Conservation (phyloP, 495 filamentous ascomycete species). For the Alectoria sarmentosa region DNA sequence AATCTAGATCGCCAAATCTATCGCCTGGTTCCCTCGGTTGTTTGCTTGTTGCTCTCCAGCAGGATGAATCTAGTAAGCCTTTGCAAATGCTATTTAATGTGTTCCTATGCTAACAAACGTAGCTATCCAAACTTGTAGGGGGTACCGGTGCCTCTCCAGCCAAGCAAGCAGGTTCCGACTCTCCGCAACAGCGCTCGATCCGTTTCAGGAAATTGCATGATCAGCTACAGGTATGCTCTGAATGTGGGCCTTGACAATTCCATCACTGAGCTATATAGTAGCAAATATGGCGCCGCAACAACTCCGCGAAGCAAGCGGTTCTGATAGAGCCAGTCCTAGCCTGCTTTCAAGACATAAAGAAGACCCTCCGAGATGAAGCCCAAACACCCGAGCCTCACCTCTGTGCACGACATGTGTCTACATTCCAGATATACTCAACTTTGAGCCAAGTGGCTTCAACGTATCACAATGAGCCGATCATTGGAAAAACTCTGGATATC, state of each 20-base stretch:
- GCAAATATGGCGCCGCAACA: conserved; percentile 72
- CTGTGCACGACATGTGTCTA: conserved; percentile 76
- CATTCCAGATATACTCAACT: conserved; percentile 77
- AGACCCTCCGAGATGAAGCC: conserved; percentile 79
- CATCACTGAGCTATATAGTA: conserved; percentile 32
- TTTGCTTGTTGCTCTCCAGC: not conserved
- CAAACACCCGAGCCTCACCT: conserved; percentile 80
- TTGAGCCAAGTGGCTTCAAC: conserved; percentile 78
- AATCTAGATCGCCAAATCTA: not conserved
- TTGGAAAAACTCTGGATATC: conserved; percentile 72
- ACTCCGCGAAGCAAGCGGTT: conserved; percentile 43
- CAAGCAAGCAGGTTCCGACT: conserved; percentile 57
- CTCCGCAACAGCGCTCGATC: conserved; percentile 78
- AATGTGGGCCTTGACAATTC: conserved; percentile 4
- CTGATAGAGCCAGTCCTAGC: conserved; percentile 44
- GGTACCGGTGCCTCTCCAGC: conserved; percentile 58
- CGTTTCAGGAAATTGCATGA: conserved; percentile 87
- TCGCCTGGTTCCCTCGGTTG: not conserved
- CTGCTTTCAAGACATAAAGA: conserved; percentile 61
- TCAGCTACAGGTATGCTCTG: conserved; percentile 59
- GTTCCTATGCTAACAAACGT: conserved; percentile 5
- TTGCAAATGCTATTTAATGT: not conserved
- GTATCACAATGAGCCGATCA: conserved; percentile 69
- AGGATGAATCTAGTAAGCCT: conserved; percentile 37
- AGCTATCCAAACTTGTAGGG: conserved; percentile 90